Conservation (phyloP, 1,139 yeast genomes). For the Wickerhamomyces sp. region DNA sequence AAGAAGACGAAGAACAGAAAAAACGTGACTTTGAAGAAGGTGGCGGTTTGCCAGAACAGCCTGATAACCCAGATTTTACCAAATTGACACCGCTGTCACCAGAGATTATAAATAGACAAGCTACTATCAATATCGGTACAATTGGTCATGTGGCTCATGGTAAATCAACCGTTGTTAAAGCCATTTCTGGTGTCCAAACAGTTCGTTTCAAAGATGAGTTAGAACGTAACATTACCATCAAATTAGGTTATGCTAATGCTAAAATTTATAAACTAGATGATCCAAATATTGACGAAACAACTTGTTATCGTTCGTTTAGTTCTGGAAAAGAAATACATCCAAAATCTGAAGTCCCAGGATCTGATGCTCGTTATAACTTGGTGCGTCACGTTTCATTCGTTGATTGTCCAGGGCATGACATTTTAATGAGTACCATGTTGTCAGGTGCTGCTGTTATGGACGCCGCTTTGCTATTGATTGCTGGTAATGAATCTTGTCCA, state of each 20-base stretch:
- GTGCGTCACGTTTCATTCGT: slow-evolving; percentile 97
- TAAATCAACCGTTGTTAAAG: slow-evolving; percentile 96
- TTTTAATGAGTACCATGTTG: slow-evolving; percentile 99
- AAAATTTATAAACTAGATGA: slow-evolving; percentile 93
- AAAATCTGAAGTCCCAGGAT: slow-evolving; percentile 81
- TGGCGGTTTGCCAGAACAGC: slow-evolving; percentile 97
- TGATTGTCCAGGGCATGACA: slow-evolving; percentile 99
- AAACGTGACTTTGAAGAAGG: slow-evolving; percentile 92
- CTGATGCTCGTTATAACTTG: slow-evolving; percentile 80
- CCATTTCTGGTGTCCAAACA: slow-evolving; percentile 98
- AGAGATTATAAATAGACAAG: slow-evolving; percentile 97
- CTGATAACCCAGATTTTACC: slow-evolving; percentile 78
- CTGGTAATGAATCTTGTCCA: slow-evolving; percentile 99
- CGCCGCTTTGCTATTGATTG: slow-evolving; percentile 92
- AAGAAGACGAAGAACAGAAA: slow-evolving; percentile 66
- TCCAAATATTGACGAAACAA: slow-evolving; percentile 88
- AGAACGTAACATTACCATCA: slow-evolving; percentile 98
- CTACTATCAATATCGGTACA: slow-evolving; percentile 98
- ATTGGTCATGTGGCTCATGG: slow-evolving; percentile 99
- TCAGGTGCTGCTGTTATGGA: slow-evolving; percentile 99
- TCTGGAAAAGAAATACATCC: slow-evolving; percentile 95
- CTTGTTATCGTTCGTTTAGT: slow-evolving; percentile 89
- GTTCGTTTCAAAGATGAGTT: slow-evolving; percentile 98
- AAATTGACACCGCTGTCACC: slow-evolving; percentile 83
- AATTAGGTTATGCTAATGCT: slow-evolving; percentile 98